A percentile compares a stretch with the other conserved stretches of the same genome.
phyloP scores from a whole-genome alignment of 257 asterid species.

The Nicotiana benthamiana region DNA sequence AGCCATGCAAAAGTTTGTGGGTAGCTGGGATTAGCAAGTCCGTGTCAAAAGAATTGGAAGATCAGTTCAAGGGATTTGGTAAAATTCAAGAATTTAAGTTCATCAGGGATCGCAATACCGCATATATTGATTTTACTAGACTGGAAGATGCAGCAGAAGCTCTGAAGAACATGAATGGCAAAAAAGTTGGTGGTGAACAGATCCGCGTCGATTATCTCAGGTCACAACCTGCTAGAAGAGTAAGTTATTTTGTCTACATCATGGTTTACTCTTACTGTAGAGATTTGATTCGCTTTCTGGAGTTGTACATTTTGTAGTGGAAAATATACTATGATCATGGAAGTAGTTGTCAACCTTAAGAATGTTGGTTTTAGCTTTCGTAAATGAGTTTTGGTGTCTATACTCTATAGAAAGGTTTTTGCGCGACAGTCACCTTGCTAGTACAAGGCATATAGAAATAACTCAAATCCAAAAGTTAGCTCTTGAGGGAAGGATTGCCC shows the following conservation, averaged over 20 bases:
- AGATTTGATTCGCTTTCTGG: neutral
- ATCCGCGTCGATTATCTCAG: constrained; percentile 92
- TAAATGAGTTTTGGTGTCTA: neutral
- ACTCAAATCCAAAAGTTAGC: too few species aligned
- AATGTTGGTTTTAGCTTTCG: neutral
- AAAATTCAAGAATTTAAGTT: constrained; percentile 76
- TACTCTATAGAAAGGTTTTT: neutral
- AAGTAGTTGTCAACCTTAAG: constrained; percentile 4
- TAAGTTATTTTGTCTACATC: constrained; percentile 31
- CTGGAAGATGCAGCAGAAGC: constrained; percentile 88
- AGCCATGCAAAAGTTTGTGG: constrained; percentile 93
- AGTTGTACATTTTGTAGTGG: neutral
- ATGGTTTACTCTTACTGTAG: neutral
- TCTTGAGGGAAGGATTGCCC: too few species aligned
- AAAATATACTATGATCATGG: neutral
- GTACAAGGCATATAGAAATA: neutral
- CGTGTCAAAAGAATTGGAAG: constrained; percentile 67
- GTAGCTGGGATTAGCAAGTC: constrained; percentile 84
- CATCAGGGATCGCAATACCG: constrained; percentile 73
- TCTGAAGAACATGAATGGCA: constrained; percentile 69
- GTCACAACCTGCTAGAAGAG: constrained; percentile 77
- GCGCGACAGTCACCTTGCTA: neutral
- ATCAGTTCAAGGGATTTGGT: constrained; percentile 72
- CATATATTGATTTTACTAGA: constrained; percentile 63
- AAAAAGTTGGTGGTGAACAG: constrained; percentile 57